phyloP scores from a whole-genome alignment of 768 basidiomycete species.

The Serendipita sp. region DNA sequence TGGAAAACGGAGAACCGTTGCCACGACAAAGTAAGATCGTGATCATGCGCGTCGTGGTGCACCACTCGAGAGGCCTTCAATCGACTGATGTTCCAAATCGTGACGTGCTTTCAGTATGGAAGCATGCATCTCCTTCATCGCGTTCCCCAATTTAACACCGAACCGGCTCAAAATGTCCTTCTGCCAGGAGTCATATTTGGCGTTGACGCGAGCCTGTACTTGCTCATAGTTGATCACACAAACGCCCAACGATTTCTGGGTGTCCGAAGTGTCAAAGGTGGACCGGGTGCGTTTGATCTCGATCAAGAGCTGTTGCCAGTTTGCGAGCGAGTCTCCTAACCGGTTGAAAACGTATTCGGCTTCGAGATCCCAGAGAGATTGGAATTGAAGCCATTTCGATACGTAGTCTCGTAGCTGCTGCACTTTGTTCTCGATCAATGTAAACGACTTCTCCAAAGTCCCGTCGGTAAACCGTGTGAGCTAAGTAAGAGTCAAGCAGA shows the following conservation, averaged over 20 bases:
- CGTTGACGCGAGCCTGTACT: slow-evolving; percentile 92
- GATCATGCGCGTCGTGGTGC: slow-evolving; percentile 37
- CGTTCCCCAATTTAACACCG: slow-evolving; percentile 79
- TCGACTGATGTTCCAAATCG: slow-evolving; percentile 90
- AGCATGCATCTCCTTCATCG: slow-evolving; percentile 97
- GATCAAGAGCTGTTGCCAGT: slow-evolving; percentile 90
- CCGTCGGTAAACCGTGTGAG: slow-evolving; percentile 57
- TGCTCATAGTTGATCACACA: slow-evolving; percentile 96
- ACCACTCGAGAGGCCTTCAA: slow-evolving; percentile 63
- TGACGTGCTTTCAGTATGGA: slow-evolving; percentile 83
- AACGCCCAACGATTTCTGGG: slow-evolving; percentile 78
- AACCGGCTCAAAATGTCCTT: slow-evolving; percentile 84
- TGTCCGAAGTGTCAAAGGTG: slow-evolving; percentile 94
- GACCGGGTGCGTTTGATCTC: slow-evolving; percentile 95
- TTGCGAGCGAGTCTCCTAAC: slow-evolving; percentile 79
- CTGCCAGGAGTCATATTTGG: slow-evolving; percentile 98
- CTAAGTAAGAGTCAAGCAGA: slow-evolving; percentile 22
- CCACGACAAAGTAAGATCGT: not conserved
- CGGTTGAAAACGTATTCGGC: slow-evolving; percentile 92
- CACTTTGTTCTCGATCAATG: slow-evolving; percentile 74
- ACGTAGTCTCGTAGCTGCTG: slow-evolving; percentile 81
- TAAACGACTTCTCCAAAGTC: slow-evolving; percentile 65
- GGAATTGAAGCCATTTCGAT: slow-evolving; percentile 96
- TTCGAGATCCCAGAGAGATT: slow-evolving; percentile 96
- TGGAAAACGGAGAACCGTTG: not conserved